These are phyloP conservation scores for Sideroxylon spinosum DNA, from an alignment of 179 eudicot genomes.

Conservation along the genomic window DNA sequence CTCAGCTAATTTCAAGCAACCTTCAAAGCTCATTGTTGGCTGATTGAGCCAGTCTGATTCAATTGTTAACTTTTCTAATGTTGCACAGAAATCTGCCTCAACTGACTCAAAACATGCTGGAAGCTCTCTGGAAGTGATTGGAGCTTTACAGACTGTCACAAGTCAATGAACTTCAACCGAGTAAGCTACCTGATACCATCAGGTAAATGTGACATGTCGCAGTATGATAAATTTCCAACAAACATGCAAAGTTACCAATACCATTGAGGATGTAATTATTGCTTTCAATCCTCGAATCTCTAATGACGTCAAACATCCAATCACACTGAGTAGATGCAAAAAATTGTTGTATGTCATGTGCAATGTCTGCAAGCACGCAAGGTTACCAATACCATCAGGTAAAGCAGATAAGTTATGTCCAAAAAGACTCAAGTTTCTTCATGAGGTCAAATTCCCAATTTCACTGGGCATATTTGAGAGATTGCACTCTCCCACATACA, in stretches of 20 bases:
- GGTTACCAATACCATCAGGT: not conserved
- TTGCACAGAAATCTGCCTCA: not conserved
- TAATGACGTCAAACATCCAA: too few species aligned
- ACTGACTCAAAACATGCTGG: not conserved
- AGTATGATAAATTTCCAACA: too few species aligned
- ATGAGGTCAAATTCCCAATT: conserved; percentile 4
- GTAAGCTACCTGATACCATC: not conserved
- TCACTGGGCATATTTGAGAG: not conserved
- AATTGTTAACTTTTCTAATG: not conserved
- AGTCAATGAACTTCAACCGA: not conserved
- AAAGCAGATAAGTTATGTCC: not conserved
- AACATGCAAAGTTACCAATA: too few species aligned
- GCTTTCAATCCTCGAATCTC: too few species aligned
- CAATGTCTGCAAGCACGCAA: too few species aligned
- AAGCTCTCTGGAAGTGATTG: not conserved
- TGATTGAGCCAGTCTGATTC: not conserved
- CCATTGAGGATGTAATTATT: too few species aligned
- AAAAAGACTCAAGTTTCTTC: not conserved
- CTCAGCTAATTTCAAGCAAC: not conserved
- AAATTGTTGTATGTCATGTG: too few species aligned
- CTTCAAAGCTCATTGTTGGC: not conserved
- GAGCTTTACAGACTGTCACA: not conserved
- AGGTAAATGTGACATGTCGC: not conserved
- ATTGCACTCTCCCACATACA: not conserved
- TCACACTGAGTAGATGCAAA: too few species aligned